Evolutionary conservation across 2,329 filamentous ascomycete genomes (phyloP).

Genomic region (Botrytis fabae): DNA sequence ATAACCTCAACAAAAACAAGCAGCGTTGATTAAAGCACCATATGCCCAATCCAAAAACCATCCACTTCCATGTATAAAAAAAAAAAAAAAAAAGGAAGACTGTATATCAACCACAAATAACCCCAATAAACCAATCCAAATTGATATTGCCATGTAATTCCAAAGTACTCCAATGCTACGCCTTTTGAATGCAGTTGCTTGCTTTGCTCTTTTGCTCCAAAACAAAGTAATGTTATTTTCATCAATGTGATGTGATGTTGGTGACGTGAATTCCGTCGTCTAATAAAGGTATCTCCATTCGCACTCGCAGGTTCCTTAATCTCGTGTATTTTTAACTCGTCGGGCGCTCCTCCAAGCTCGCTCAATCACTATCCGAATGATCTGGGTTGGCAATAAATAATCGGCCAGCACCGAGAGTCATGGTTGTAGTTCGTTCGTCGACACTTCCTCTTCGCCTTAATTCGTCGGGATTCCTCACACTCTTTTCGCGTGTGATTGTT

Average conservation of each 20-base stretch:
- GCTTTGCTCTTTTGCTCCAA: conserved; percentile 13
- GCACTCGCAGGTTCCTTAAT: conserved; percentile 1
- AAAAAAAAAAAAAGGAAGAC: conserved; percentile 2
- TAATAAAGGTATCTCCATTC: conserved; percentile 27
- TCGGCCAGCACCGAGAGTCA: conserved; percentile 62
- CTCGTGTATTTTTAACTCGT: background rate
- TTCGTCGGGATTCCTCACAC: conserved; percentile 67
- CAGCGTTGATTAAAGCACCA: conserved; percentile 16
- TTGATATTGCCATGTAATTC: conserved; percentile 25
- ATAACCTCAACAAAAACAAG: background rate
- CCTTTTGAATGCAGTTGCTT: conserved; percentile 19
- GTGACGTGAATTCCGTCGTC: conserved; percentile 17
- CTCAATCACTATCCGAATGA: conserved; percentile 38
- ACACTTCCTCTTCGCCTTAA: conserved; percentile 76
- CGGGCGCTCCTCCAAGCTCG: background rate
- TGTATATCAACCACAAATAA: conserved; percentile 1
- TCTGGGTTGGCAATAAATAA: conserved; percentile 88
- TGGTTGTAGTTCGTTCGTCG: conserved; percentile 74
- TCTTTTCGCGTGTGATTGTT: conserved; percentile 62
- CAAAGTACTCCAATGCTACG: conserved; percentile 19
- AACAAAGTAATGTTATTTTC: conserved; percentile 2
- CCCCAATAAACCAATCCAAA: conserved; percentile 22
- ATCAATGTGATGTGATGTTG: background rate
- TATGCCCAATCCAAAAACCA: conserved; percentile 24
- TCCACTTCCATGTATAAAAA: conserved; percentile 6